These are phyloP conservation scores for Allomyces javanicus DNA, from an alignment of 192 early-diverging fungal species.

Conservation along the genomic window DNA sequence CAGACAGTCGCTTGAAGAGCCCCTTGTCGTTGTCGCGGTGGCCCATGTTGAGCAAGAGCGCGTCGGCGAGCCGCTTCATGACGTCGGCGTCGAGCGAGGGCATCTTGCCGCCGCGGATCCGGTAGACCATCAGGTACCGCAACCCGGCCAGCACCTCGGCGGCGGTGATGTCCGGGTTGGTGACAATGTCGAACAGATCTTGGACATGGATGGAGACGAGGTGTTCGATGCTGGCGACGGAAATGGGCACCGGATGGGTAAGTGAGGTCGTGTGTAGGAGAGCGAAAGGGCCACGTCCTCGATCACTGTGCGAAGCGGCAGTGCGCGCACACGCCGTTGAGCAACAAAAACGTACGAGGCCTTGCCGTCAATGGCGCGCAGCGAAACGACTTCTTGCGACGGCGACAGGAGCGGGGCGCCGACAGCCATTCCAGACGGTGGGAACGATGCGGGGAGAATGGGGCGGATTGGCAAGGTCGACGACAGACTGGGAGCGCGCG, in stretches of 20 bases:
- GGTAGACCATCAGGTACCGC: conserved; percentile 86
- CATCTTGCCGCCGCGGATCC: conserved; percentile 67
- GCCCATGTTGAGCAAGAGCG: conserved; percentile 60
- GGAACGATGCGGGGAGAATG: too few species aligned
- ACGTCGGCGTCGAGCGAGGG: conserved; percentile 54
- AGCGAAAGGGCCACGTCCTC: too few species aligned
- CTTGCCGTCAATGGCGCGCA: background rate
- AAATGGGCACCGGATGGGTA: too few species aligned
- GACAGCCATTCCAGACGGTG: too few species aligned
- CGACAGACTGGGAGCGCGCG: too few species aligned
- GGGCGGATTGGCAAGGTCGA: too few species aligned
- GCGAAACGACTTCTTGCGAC: background rate
- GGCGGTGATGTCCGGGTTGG: background rate
- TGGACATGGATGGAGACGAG: background rate
- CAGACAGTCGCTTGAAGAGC: conserved; percentile 35
- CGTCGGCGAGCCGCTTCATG: conserved; percentile 74
- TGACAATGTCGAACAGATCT: background rate
- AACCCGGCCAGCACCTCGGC: conserved; percentile 68
- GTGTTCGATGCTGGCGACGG: background rate
- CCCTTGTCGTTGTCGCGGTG: conserved; percentile 28
- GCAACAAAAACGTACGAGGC: background rate
- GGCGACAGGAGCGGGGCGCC: background rate
- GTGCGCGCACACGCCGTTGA: too few species aligned
- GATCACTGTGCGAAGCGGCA: too few species aligned
- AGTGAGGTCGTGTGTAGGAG: too few species aligned